A percentile compares a stretch with the other conserved stretches of the same genome.
These are phyloP conservation scores for Lepidium didymum DNA, from an alignment of 345 rosid species.

Conservation along the genomic window DNA sequence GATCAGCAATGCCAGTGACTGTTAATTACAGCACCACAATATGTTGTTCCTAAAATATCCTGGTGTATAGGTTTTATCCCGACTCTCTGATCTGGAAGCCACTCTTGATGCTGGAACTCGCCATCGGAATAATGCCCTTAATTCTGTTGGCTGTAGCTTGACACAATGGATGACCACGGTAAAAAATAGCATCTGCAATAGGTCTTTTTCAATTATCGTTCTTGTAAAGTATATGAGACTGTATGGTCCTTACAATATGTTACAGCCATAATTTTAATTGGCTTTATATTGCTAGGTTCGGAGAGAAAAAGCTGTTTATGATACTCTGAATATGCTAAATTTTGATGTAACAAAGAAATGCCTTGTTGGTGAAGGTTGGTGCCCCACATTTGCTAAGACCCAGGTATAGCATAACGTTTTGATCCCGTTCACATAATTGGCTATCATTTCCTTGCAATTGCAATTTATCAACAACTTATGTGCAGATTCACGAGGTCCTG, in stretches of 20 bases:
- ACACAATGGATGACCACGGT: constrained; percentile 82
- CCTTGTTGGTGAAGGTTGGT: constrained; percentile 99
- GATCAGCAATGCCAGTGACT: constrained; percentile 3
- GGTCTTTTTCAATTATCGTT: neutral
- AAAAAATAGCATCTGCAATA: constrained; percentile 9
- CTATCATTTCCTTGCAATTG: constrained; percentile 11
- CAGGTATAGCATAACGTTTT: constrained; percentile 41
- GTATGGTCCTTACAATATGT: neutral
- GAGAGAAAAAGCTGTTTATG: constrained; percentile 88
- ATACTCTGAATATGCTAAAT: constrained; percentile 86
- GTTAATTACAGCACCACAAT: neutral
- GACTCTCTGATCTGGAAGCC: constrained; percentile 88
- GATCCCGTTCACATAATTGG: neutral
- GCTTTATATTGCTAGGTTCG: constrained; percentile 49
- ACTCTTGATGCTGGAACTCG: constrained; percentile 84
- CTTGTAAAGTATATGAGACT: neutral
- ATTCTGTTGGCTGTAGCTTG: constrained; percentile 60
- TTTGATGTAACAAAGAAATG: constrained; percentile 97
- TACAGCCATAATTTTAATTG: constrained; percentile 16
- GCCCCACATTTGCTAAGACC: constrained; percentile 82
- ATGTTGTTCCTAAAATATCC: neutral
- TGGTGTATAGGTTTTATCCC: constrained; percentile 61
- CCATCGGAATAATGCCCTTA: constrained; percentile 69
- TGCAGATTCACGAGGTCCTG: constrained; percentile 86
- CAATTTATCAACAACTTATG: constrained; percentile 14